Conservation (phyloP, 345 rosid species). For the Euphorbia lathyris region DNA sequence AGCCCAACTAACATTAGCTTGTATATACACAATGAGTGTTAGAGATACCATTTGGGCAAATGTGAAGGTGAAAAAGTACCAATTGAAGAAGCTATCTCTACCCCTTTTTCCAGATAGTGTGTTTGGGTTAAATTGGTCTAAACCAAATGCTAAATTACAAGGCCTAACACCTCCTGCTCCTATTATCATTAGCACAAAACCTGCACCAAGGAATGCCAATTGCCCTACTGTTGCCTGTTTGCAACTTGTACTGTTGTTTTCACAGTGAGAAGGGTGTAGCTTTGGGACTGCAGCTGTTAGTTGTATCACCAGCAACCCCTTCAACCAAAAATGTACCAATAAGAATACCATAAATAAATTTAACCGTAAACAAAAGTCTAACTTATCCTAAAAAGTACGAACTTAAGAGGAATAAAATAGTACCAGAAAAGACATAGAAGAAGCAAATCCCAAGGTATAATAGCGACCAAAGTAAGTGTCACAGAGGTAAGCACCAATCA, state of each 20-base stretch:
- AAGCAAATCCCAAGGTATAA: slow-evolving; percentile 64
- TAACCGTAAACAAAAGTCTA: too few relatives aligned
- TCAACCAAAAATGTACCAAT: not conserved
- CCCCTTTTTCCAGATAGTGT: slow-evolving; percentile 21
- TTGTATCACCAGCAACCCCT: slow-evolving; percentile 20
- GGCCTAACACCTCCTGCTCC: slow-evolving; percentile 22
- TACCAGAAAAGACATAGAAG: slow-evolving; percentile 65
- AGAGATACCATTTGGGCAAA: slow-evolving; percentile 23
- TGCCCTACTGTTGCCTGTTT: slow-evolving; percentile 18
- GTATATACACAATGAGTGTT: slow-evolving; percentile 18
- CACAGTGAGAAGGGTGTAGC: slow-evolving; percentile 19
- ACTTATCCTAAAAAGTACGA: too few relatives aligned
- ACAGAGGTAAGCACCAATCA: slow-evolving; percentile 68
- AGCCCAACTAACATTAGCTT: slow-evolving; percentile 27
- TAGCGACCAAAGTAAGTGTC: slow-evolving; percentile 90
- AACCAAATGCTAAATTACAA: slow-evolving; percentile 15
- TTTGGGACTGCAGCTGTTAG: slow-evolving; percentile 20
- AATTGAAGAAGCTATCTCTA: slow-evolving; percentile 26
- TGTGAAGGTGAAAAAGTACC: slow-evolving; percentile 28
- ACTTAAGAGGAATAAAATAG: not conserved
- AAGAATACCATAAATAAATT: too few relatives aligned
- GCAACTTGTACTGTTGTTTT: not conserved
- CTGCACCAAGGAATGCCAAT: slow-evolving; percentile 14
- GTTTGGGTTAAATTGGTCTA: slow-evolving; percentile 12
- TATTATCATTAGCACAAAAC: slow-evolving; percentile 13